phyloP scores from a whole-genome alignment of 2,329 filamentous ascomycete genomes.

The Trichophaea hybrida region DNA sequence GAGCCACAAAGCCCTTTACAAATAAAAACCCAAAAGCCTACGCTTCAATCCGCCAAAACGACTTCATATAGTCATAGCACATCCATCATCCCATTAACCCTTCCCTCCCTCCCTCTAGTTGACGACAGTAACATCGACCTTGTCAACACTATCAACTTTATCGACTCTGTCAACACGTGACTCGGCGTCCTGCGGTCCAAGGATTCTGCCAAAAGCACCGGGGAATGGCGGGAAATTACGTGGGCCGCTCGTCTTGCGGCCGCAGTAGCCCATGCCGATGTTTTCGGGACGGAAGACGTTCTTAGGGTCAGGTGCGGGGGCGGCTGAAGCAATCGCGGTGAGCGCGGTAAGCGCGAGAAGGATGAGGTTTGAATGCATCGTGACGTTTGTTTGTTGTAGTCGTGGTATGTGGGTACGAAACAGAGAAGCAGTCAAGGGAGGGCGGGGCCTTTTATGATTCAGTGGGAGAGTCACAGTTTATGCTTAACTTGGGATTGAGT shows the following conservation, averaged over 20 bases:
- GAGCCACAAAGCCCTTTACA: too few relatives aligned
- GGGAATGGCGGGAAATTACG: constrained; percentile 2
- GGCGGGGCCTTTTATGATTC: too few relatives aligned
- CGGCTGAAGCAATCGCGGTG: neutral
- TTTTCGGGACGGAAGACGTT: constrained; percentile 7
- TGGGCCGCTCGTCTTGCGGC: neutral
- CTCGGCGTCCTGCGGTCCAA: neutral
- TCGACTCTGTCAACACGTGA: neutral
- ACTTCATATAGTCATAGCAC: neutral
- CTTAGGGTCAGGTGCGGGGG: neutral
- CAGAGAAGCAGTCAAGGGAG: too few relatives aligned
- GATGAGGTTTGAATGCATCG: neutral
- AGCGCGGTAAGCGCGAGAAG: neutral
- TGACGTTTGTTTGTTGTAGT: too few relatives aligned
- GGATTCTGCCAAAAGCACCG: neutral
- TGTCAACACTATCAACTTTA: neutral
- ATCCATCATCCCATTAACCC: neutral
- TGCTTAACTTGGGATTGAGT: too few relatives aligned
- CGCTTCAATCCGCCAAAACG: neutral
- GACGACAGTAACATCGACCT: neutral
- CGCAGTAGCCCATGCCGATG: constrained; percentile 2
- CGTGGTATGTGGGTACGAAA: too few relatives aligned
- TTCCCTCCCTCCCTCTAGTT: neutral
- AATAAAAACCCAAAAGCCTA: neutral
- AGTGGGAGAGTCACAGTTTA: too few relatives aligned